These are phyloP conservation scores for Cicer bijugum DNA, from an alignment of 306 rosid genomes.

Conservation along the genomic window DNA sequence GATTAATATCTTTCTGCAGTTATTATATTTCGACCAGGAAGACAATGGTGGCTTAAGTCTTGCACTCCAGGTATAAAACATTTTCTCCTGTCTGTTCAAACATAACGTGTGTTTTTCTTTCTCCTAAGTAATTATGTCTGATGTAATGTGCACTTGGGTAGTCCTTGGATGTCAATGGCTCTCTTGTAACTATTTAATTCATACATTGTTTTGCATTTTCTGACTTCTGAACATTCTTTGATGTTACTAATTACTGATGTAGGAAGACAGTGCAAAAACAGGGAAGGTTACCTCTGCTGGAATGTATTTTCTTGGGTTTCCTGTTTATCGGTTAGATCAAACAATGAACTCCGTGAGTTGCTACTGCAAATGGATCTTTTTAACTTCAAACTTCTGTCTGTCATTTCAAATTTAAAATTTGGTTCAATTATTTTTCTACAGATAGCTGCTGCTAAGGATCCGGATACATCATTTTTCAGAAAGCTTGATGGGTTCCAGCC, in stretches of 20 bases:
- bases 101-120: slow-evolving; percentile 12
- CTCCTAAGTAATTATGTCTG: slow-evolving; percentile 10
- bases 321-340: slow-evolving; percentile 91
- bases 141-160: neutral
- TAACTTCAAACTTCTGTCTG: slow-evolving; percentile 12
- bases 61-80: slow-evolving; percentile 79
- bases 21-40: slow-evolving; percentile 85
- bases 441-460: slow-evolving; percentile 94
- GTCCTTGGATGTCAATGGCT: slow-evolving; percentile 14
- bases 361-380: slow-evolving; percentile 23
- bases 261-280: slow-evolving; percentile 92
- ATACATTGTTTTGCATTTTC: neutral
- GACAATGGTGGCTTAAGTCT: slow-evolving; percentile 87
- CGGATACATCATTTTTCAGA: slow-evolving; percentile 90
- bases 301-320: slow-evolving; percentile 97
- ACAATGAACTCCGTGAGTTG: slow-evolving; percentile 78
- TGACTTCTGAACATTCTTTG: slow-evolving; percentile 36
- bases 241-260: slow-evolving; percentile 42
- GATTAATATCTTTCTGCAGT: slow-evolving; percentile 51
- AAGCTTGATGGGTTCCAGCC: slow-evolving; percentile 94
- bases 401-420: slow-evolving; percentile 27
- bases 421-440: slow-evolving; percentile 47
- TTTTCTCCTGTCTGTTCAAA: slow-evolving; percentile 32
- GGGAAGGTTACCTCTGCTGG: slow-evolving; percentile 95
- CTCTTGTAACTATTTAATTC: neutral